A percentile compares a stretch with the other conserved stretches of the same genome.
Conservation (phyloP, 2,329 filamentous ascomycete species). For the Verticillium nonalfalfae region DNA sequence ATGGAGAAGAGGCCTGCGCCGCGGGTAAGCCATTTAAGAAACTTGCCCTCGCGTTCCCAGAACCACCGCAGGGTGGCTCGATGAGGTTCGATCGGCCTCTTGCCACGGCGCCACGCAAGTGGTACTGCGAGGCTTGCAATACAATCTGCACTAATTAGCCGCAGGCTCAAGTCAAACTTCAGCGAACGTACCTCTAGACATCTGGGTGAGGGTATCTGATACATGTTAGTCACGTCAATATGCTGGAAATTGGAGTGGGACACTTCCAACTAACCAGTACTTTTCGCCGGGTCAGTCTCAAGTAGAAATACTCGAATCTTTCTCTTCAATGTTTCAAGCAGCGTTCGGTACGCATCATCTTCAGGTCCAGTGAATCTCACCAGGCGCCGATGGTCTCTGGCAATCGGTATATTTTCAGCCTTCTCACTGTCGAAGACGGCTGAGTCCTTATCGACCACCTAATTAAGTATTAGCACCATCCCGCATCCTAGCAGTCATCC, state of each 20-base stretch:
- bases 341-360: constrained; percentile 3
- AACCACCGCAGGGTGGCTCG: constrained; percentile 3
- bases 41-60: constrained; percentile 3
- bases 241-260: too few relatives aligned
- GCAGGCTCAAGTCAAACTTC: background rate
- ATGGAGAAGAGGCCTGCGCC: constrained; percentile 3
- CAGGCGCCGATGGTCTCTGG: constrained; percentile 4
- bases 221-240: background rate
- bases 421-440: constrained; percentile 5
- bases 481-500: too few relatives aligned
- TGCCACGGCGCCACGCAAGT: background rate
- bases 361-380: constrained; percentile 4
- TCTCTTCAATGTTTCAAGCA: constrained; percentile 4
- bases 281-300: background rate
- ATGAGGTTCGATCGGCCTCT: constrained; percentile 2
- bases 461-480: too few relatives aligned
- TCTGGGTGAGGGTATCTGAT: background rate
- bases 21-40: background rate
- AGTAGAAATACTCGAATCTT: constrained; percentile 3
- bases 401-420: constrained; percentile 4
- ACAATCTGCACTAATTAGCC: background rate
- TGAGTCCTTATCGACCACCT: constrained; percentile 6
- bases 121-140: background rate
- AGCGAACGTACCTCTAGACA: constrained; percentile 1
- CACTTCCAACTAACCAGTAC: too few relatives aligned